Evolutionary conservation across 106 monocot species (phyloP).

Genomic region (Posidonia australis): DNA sequence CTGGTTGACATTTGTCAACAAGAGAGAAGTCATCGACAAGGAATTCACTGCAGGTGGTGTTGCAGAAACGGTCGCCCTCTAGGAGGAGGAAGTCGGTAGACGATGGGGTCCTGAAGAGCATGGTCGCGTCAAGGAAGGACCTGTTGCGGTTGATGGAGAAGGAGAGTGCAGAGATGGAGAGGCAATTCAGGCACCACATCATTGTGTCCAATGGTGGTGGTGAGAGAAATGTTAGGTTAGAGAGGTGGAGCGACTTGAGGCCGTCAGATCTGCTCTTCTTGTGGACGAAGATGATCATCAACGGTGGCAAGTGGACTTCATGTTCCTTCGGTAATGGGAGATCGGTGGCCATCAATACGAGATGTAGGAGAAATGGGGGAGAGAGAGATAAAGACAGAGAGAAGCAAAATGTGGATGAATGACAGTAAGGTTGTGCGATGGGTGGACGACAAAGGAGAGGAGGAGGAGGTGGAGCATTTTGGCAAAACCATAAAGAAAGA

Average conservation of each 20-base stretch:
- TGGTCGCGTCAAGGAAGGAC: constrained; percentile 41
- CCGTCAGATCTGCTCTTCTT: constrained; percentile 74
- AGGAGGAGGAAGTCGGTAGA: constrained; percentile 19
- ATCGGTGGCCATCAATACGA: constrained; percentile 6
- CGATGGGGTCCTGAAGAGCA: constrained; percentile 2
- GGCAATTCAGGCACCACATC: constrained; percentile 62
- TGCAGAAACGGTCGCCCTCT: constrained; percentile 2
- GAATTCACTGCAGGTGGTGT: constrained; percentile 9
- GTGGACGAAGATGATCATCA: constrained; percentile 40
- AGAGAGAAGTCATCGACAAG: constrained; percentile 27
- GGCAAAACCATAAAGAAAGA: too few species aligned
- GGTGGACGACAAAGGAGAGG: too few species aligned
- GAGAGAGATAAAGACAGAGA: too few species aligned
- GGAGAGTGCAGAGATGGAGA: constrained; percentile 21
- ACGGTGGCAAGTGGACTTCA: neutral
- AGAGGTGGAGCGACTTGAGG: constrained; percentile 75
- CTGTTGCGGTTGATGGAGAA: constrained; percentile 26
- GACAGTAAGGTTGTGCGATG: too few species aligned
- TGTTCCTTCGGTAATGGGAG: neutral
- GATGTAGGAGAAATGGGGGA: constrained; percentile 55
- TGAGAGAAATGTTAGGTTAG: neutral
- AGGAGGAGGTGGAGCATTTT: too few species aligned
- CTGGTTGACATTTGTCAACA: constrained; percentile 66
- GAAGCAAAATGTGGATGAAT: too few species aligned
- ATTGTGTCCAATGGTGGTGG: constrained; percentile 23